Evolutionary conservation across 768 basidiomycete species (phyloP).

Genomic region (Leccinum disarticulatum): DNA sequence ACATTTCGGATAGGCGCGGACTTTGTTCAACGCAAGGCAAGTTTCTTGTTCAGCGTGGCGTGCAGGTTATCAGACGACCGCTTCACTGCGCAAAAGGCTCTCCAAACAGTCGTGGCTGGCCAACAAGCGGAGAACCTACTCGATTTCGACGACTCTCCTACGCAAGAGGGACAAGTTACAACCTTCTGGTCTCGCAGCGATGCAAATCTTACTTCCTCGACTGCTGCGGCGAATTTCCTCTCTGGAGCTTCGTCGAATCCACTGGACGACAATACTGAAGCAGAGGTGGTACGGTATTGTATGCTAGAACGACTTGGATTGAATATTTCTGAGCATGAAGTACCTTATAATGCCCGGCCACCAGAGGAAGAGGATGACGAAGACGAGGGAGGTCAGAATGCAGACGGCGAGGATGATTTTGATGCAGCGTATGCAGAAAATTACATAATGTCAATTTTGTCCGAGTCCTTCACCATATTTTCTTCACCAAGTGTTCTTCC

Average conservation of each 20-base stretch:
- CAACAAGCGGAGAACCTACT: conserved; percentile 94
- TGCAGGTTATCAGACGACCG: conserved; percentile 65
- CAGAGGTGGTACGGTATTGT: no score
- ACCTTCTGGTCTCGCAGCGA: conserved; percentile 79
- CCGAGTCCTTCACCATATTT: no score
- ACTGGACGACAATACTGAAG: conserved; percentile 87
- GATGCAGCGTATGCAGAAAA: no score
- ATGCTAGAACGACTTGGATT: no score
- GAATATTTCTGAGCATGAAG: no score
- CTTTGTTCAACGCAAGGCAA: conserved; percentile 59
- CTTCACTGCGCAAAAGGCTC: conserved; percentile 71
- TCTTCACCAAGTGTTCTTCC: no score
- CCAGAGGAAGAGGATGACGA: no score
- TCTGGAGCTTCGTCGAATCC: conserved; percentile 85
- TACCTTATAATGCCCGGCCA: no score
- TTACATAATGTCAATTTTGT: no score
- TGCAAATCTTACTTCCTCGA: conserved; percentile 64
- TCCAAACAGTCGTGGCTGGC: conserved; percentile 89
- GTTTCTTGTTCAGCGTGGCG: not conserved
- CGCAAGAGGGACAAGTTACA: conserved; percentile 51
- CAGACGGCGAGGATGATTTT: no score
- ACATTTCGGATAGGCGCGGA: conserved; percentile 88
- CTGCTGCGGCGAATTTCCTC: conserved; percentile 72
- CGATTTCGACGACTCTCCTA: conserved; percentile 81
- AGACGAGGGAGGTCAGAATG: no score